Conservation (phyloP, 768 basidiomycete genomes). For the Tricholoma terreum region DNA sequence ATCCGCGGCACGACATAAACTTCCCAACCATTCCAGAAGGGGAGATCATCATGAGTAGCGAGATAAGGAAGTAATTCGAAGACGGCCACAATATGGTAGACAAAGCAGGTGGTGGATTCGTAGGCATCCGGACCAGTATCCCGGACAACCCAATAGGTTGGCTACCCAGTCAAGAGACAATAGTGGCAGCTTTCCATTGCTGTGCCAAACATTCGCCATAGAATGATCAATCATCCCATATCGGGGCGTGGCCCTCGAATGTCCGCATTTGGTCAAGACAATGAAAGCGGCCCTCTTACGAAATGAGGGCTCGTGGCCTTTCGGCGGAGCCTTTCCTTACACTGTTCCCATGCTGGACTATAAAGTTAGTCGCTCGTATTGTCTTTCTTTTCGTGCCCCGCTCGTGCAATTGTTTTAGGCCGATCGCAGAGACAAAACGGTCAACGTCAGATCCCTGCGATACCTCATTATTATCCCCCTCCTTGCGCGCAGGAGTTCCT, state of each 20-base stretch:
- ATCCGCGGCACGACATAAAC: slow-evolving; percentile 15
- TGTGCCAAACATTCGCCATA: slow-evolving; percentile 35
- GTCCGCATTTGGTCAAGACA: slow-evolving; percentile 30
- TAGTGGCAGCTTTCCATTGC: slow-evolving; percentile 39
- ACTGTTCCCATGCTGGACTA: slow-evolving; percentile 34
- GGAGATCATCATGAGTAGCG: slow-evolving; percentile 27
- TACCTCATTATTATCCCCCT: slow-evolving; percentile 46
- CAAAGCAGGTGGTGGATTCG: slow-evolving; percentile 18
- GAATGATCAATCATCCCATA: slow-evolving; percentile 25
- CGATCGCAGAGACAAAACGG: slow-evolving; percentile 48
- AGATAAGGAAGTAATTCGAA: slow-evolving; percentile 16
- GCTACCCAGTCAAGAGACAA: slow-evolving; percentile 38
- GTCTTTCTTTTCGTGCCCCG: slow-evolving; percentile 59
- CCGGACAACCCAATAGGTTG: slow-evolving; percentile 21
- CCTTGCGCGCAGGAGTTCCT: slow-evolving; percentile 34
- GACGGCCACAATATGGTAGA: slow-evolving; percentile 24
- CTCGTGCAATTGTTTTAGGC: slow-evolving; percentile 61
- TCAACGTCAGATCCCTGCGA: slow-evolving; percentile 39
- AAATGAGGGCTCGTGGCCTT: slow-evolving; percentile 35
- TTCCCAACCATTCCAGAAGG: slow-evolving; percentile 19
- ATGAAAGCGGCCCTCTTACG: slow-evolving; percentile 34
- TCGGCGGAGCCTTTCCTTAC: slow-evolving; percentile 36
- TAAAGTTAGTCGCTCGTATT: slow-evolving; percentile 56
- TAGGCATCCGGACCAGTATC: slow-evolving; percentile 35
- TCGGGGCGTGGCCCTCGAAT: slow-evolving; percentile 35